Base-by-base conservation (phyloP, 768 basidiomycete species). In the Cyclocybe cylindracea region DNA sequence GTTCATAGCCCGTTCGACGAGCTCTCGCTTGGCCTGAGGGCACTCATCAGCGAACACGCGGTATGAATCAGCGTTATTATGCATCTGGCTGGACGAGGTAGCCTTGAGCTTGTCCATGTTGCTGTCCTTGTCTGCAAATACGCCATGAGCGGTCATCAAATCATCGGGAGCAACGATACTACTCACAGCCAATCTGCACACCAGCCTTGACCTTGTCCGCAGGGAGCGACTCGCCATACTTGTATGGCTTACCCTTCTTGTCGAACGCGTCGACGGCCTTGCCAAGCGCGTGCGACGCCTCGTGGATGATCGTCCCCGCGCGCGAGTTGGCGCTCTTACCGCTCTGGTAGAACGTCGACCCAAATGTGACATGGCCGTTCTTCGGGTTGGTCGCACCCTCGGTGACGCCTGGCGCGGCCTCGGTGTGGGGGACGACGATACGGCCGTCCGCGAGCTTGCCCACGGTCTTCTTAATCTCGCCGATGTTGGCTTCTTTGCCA, bases 61-160 rank as follows among this genome's bases (percentile, higher is more conserved):
- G 33, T 55, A 55, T 10, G 48, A 48, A 34, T 54, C 53, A 1
- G 53, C 53, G 18, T 54, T 54, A 47, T 54, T 37, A 16, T 54
- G 48, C 48, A 50, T 49, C 31, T 54, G 31, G 1, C 45, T 5
- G 19, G 48, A 50, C 2, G 42, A 35, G 4, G 39, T 16, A 7
- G n/a, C 31, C 10, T 49, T 49, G 35, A 54, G 32, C 2, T 39
- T 11, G 1, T 33, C 18, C 31, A 54, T 33, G 29, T 54, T 46
- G 47, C 53, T 54, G 36, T 50, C 53, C 18, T 54, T 50, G 39
- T 54, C 53, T 54, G 48, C n/a, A 33, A 16, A 16, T 16, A 16
- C 16, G 16, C 16, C 16, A n/a, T 5, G 39, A 14, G 18, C 7
- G 24, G 24, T 41, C 14, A 43, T 18, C 16, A 38, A 43, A 16